A percentile compares a stretch with the other conserved stretches of the same genome.
These are phyloP conservation scores for Saccharomycopsis sp. DNA, from an alignment of 805 yeast genomes.

Conservation along the genomic window DNA sequence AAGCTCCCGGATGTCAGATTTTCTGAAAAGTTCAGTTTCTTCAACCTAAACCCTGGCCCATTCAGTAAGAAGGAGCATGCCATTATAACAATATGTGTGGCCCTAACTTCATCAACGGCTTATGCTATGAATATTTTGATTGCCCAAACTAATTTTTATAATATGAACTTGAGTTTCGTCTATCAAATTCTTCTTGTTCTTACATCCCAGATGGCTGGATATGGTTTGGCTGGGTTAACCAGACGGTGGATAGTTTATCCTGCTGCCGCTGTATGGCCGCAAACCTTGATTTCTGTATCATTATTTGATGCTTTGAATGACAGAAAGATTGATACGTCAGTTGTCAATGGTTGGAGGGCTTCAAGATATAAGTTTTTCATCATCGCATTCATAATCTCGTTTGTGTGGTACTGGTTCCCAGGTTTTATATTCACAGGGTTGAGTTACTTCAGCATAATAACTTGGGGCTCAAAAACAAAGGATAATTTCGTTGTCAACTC, in stretches of 20 bases:
- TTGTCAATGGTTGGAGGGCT: constrained; percentile 54
- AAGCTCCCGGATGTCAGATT: constrained; percentile 34
- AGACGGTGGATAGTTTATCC: constrained; percentile 55
- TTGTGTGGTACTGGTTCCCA: constrained; percentile 62
- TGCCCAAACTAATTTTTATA: constrained; percentile 31
- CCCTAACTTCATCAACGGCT: constrained; percentile 29
- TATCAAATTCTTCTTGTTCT: constrained; percentile 45
- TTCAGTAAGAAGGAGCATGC: constrained; percentile 48
- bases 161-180: constrained; percentile 29
- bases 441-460: constrained; percentile 43
- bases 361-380: constrained; percentile 45
- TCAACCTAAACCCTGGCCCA: constrained; percentile 41
- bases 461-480: constrained; percentile 27
- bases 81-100: constrained; percentile 43
- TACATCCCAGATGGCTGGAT: constrained; percentile 59
- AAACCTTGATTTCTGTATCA: constrained; percentile 51
- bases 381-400: constrained; percentile 35
- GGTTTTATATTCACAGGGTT: constrained; percentile 57
- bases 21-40: constrained; percentile 21
- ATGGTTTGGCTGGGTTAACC: constrained; percentile 57
- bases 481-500: constrained; percentile 52
- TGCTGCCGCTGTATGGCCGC: constrained; percentile 59
- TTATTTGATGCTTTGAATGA: constrained; percentile 46
- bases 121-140: constrained; percentile 30
- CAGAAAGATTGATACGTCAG: constrained; percentile 34